These are phyloP conservation scores for Quercus gilva DNA, from an alignment of 306 rosid species.

Conservation along the genomic window DNA sequence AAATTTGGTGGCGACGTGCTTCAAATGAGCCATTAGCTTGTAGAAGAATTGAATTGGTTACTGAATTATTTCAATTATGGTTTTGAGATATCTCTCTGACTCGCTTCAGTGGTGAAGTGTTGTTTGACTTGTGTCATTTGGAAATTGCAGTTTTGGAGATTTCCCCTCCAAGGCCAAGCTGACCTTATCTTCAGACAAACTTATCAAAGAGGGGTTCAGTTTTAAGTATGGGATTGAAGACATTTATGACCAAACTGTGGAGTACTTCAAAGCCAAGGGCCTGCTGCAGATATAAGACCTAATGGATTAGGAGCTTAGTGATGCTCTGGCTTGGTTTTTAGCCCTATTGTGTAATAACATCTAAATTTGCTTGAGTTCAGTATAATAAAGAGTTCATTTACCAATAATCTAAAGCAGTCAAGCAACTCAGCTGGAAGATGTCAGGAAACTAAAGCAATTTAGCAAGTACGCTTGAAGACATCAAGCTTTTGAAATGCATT, in stretches of 20 bases:
- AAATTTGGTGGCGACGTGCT: neutral
- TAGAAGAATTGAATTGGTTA: neutral
- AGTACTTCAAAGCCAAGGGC: conserved; percentile 63
- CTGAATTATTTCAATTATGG: neutral
- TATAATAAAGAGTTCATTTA: neutral
- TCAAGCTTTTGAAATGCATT: neutral
- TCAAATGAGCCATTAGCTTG: neutral
- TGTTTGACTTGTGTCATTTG: conserved; percentile 2
- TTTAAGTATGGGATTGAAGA: conserved; percentile 63
- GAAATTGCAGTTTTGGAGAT: conserved; percentile 56
- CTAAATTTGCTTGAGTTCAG: neutral
- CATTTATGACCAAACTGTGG: conserved; percentile 61
- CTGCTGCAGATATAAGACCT: conserved; percentile 36
- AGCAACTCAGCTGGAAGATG: neutral
- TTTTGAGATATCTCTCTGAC: neutral
- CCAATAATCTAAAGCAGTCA: neutral
- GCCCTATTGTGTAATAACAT: conserved; percentile 4
- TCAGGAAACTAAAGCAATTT: neutral
- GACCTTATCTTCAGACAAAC: conserved; percentile 61
- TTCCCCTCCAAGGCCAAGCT: conserved; percentile 59
- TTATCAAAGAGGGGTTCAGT: conserved; percentile 70
- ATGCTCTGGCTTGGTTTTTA: conserved; percentile 6
- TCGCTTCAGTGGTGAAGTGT: neutral
- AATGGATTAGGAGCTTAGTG: neutral
- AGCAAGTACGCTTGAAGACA: neutral